phyloP scores from a whole-genome alignment of 192 early-diverging fungal species.

The Umbelopsis sp. region DNA sequence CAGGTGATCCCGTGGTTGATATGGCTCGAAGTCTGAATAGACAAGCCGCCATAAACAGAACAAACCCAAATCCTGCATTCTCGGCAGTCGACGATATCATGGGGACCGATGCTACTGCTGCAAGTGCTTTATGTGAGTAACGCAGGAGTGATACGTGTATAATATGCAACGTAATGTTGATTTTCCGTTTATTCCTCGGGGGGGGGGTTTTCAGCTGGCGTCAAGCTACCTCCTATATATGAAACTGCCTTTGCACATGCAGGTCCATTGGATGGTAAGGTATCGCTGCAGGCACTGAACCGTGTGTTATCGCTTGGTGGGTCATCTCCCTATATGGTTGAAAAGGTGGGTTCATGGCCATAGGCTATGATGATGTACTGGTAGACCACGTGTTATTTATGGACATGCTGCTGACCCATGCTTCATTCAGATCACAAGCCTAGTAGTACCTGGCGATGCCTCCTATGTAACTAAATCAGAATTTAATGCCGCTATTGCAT shows the following conservation, averaged over 20 bases:
- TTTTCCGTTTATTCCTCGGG: not conserved
- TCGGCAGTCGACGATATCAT: not conserved
- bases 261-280: constrained; percentile 40
- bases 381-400: not conserved
- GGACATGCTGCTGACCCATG: not conserved
- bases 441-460: constrained; percentile 47
- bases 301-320: constrained; percentile 36
- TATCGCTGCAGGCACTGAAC: constrained; percentile 47
- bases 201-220: constrained; percentile 47
- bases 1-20: not conserved
- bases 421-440: constrained; percentile 13
- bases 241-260: constrained; percentile 48
- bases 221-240: constrained; percentile 50
- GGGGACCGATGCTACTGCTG: not conserved
- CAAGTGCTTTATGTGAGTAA: constrained; percentile 2
- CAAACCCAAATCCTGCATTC: not conserved
- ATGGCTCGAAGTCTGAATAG: constrained; percentile 14
- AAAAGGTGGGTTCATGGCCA: not conserved
- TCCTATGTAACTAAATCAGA: constrained; percentile 59
- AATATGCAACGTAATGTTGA: not conserved
- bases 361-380: not conserved
- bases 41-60: not conserved
- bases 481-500: constrained; percentile 71
- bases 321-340: not conserved
- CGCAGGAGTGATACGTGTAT: not conserved